phyloP scores from a whole-genome alignment of 495 filamentous ascomycete species.

The Podospora pseudopauciseta region DNA sequence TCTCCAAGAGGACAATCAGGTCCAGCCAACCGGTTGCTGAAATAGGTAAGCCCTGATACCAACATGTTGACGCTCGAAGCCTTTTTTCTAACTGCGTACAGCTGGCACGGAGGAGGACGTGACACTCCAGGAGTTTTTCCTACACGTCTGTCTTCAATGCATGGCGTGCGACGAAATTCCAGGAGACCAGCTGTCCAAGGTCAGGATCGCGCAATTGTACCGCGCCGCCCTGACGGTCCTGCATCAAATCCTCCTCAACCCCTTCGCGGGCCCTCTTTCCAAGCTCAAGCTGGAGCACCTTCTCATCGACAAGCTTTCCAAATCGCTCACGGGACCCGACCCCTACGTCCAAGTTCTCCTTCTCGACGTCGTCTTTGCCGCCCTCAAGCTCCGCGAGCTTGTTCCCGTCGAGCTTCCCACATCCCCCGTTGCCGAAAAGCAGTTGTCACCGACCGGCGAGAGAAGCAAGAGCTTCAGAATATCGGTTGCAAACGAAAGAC shows the following conservation, averaged over 20 bases:
- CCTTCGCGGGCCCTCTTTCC: slow-evolving; percentile 60
- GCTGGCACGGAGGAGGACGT: slow-evolving; percentile 49
- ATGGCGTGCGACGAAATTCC: slow-evolving; percentile 48
- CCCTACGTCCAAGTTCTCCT: slow-evolving; percentile 68
- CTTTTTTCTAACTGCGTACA: slow-evolving; percentile 5
- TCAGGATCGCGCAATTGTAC: slow-evolving; percentile 57
- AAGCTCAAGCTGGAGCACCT: slow-evolving; percentile 67
- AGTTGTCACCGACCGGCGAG: slow-evolving; percentile 16
- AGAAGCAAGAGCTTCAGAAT: slow-evolving; percentile 22
- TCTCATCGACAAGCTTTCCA: slow-evolving; percentile 66
- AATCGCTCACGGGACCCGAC: slow-evolving; percentile 58
- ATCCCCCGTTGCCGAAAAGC: slow-evolving; percentile 29
- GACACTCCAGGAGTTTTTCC: slow-evolving; percentile 59
- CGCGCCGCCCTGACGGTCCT: slow-evolving; percentile 66
- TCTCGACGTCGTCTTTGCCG: slow-evolving; percentile 68
- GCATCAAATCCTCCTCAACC: slow-evolving; percentile 70
- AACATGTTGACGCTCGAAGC: too few relatives aligned
- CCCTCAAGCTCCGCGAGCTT: slow-evolving; percentile 62
- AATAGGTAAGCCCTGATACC: slow-evolving; percentile 38
- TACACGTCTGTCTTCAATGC: slow-evolving; percentile 55
- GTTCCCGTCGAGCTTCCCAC: slow-evolving; percentile 41
- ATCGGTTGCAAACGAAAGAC: slow-evolving; percentile 29
- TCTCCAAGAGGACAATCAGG: slow-evolving; percentile 48
- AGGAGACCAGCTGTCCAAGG: slow-evolving; percentile 31
- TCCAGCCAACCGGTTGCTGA: slow-evolving; percentile 38